Percentiles rank a stretch among this genome's conserved stretches.
Evolutionary conservation across 2,329 filamentous ascomycete genomes (phyloP).

Genomic region (Pyrenochaeta sp.): DNA sequence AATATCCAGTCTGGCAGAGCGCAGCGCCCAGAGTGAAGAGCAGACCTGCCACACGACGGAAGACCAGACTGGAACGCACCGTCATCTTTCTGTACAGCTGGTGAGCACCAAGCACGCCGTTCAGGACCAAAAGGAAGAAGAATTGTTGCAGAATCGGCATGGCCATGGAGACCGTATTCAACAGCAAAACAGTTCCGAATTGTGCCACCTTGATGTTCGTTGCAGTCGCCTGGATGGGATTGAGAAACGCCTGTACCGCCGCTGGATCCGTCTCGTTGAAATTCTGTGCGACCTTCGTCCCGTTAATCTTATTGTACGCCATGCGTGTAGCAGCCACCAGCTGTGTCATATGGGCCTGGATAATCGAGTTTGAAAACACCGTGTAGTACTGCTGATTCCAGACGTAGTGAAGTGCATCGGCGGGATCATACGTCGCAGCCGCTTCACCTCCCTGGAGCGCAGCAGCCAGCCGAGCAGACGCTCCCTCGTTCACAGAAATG

Average conservation of each 20-base stretch:
- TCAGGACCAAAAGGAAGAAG: conserved; percentile 57
- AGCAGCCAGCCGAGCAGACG: conserved; percentile 47
- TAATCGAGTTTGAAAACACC: conserved; percentile 44
- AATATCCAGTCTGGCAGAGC: conserved; percentile 50
- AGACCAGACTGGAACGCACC: conserved; percentile 23
- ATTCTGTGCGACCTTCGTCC: conserved; percentile 31
- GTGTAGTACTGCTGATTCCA: conserved; percentile 58
- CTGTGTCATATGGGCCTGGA: conserved; percentile 40
- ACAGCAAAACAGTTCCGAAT: conserved; percentile 53
- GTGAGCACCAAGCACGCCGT: conserved; percentile 51
- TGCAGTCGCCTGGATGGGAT: conserved; percentile 48
- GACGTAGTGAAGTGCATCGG: conserved; percentile 49
- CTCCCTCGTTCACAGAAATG: conserved; percentile 38
- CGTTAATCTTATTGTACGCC: conserved; percentile 46
- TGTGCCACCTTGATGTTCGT: conserved; percentile 52
- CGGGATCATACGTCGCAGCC: conserved; percentile 45
- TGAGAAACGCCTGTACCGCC: conserved; percentile 45
- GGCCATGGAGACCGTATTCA: conserved; percentile 56
- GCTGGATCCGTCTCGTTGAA: conserved; percentile 36
- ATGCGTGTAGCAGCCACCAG: conserved; percentile 45
- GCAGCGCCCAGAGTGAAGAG: conserved; percentile 52
- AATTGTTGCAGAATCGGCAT: conserved; percentile 58
- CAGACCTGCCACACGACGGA: conserved; percentile 46
- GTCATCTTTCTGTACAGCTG: conserved; percentile 28
- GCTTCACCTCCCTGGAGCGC: conserved; percentile 46